Percentiles rank a stretch among this genome's conserved stretches.
phyloP scores from a whole-genome alignment of 2,329 filamentous ascomycete species.

The Bimuria novae-zelandiae region DNA sequence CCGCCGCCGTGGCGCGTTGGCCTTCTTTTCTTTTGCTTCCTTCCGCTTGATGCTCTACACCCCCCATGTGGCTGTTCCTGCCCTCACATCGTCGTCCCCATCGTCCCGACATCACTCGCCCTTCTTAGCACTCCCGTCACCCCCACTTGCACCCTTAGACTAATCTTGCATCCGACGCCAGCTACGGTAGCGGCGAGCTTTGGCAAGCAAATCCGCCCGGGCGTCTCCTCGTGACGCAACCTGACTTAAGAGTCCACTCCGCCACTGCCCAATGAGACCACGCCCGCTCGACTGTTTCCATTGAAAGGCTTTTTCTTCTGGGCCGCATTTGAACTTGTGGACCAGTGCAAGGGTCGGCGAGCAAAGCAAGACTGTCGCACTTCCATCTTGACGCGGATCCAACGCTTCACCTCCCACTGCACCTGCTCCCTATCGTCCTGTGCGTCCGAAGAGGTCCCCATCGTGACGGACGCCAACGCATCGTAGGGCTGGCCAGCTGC shows the following conservation, averaged over 20 bases:
- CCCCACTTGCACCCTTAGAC: constrained; percentile 35
- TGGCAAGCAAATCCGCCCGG: constrained; percentile 20
- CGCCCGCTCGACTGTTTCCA: constrained; percentile 22
- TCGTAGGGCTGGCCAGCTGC: constrained; percentile 39
- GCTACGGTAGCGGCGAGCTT: constrained; percentile 24
- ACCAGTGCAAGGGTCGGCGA: constrained; percentile 34
- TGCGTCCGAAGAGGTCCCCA: constrained; percentile 27
- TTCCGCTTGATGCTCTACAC: constrained; percentile 22
- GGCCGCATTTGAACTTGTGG: constrained; percentile 19
- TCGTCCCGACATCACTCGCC: constrained; percentile 22
- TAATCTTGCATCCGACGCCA: constrained; percentile 29
- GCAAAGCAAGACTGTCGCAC: constrained; percentile 38
- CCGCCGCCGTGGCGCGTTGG: constrained; percentile 40
- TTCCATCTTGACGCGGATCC: constrained; percentile 40
- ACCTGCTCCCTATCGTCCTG: constrained; percentile 37
- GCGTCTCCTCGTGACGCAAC: constrained; percentile 28
- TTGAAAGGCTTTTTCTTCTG: constrained; percentile 24
- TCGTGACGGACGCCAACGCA: constrained; percentile 36
- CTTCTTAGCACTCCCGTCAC: constrained; percentile 24
- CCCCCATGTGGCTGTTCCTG: constrained; percentile 38
- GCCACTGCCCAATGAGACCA: constrained; percentile 26
- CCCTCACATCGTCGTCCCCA: constrained; percentile 28
- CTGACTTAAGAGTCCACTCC: constrained; percentile 21
- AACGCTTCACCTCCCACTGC: constrained; percentile 41
- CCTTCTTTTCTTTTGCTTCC: constrained; percentile 38